Evolutionary conservation across 2,329 filamentous ascomycete genomes (phyloP).

Genomic region (Penicillium sp.): DNA sequence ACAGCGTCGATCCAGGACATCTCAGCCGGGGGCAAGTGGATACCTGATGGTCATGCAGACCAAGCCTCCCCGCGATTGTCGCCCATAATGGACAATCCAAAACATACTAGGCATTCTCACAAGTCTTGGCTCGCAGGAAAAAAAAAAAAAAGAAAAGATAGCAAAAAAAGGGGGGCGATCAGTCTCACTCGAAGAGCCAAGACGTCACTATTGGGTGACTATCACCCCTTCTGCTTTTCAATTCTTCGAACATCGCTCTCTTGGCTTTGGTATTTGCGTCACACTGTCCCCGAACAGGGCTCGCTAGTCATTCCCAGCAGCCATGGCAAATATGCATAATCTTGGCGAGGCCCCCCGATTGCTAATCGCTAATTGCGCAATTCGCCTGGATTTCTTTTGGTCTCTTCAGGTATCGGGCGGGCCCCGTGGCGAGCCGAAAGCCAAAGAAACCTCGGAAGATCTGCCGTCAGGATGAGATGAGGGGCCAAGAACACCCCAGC

Average conservation of each 20-base stretch:
- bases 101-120: slow-evolving; percentile 24
- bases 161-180: not conserved
- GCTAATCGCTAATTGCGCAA: slow-evolving; percentile 14
- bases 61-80: slow-evolving; percentile 22
- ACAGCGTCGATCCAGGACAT: slow-evolving; percentile 29
- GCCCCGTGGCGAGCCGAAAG: slow-evolving; percentile 27
- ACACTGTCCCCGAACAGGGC: slow-evolving; percentile 9
- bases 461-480: slow-evolving; percentile 29
- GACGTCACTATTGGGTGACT: slow-evolving; percentile 30
- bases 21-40: slow-evolving; percentile 21
- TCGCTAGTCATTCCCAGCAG: slow-evolving; percentile 13
- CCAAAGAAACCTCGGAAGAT: slow-evolving; percentile 33
- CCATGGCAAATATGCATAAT: slow-evolving; percentile 13
- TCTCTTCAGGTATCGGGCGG: slow-evolving; percentile 5
- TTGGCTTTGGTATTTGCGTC: slow-evolving; percentile 25
- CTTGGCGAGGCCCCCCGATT: slow-evolving; percentile 9
- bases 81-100: slow-evolving; percentile 19
- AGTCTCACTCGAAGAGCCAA: slow-evolving; percentile 17
- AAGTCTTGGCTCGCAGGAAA: slow-evolving; percentile 27
- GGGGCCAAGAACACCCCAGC: slow-evolving; percentile 19
- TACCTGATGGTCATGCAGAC: slow-evolving; percentile 20
- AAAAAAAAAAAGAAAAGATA: slow-evolving; percentile 15
- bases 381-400: slow-evolving; percentile 2
- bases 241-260: slow-evolving; percentile 26
- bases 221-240: slow-evolving; percentile 15